Evolutionary conservation across 1,284 basidiomycete species (phyloP), one percentile per base, ranked within the genome.

Genomic region (Cutaneotrichosporon sp.): DNA sequence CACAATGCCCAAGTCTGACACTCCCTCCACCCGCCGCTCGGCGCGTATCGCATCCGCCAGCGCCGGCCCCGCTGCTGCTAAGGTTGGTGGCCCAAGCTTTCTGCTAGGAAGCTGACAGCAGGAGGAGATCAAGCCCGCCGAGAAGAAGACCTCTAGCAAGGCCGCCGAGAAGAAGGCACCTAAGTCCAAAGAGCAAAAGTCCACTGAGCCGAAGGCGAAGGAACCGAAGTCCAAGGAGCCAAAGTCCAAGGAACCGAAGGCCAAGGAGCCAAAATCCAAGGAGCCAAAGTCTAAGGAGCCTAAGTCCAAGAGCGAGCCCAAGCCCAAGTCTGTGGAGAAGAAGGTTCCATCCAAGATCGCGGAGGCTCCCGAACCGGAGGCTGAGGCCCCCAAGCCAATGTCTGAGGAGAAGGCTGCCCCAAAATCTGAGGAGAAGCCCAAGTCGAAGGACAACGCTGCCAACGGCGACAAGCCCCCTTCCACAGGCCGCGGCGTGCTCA

Each of bases 401-500:
- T 27, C 26, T 26, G 37, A 20, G 11, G 17, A 20, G 22, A 29
- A 43, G 44, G 9, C n/a, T n/a, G n/a, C n/a, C n/a, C n/a, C n/a
- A n/a, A n/a, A n/a, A n/a, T n/a, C n/a, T n/a, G 37, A 27, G 29
- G 33, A 43, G 14, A 37, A 20, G 14, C 14, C 44, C 34, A 56
- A 19, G 52, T 48, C 35, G 22, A 61, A 51, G 41, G 33, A 32
- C n/a, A n/a, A n/a, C 29, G 25, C 51, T 25, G 33, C 39, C 34
- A 51, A 48, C 27, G 39, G 49, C 27, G 49, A 38, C 14, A 57
- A 61, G 51, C 53, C 42, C 47, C 41, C 39, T 32, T 54, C 76
- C 1, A 58, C 61, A 10, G 63, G 59, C 14, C 49, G 61, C 25
- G 62, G 55, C 33, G 54, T 56, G 14, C 79, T 92, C 53, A 80